These are phyloP conservation scores for Penicillium sp. DNA, from an alignment of 2,329 filamentous ascomycete species.

Conservation along the genomic window DNA sequence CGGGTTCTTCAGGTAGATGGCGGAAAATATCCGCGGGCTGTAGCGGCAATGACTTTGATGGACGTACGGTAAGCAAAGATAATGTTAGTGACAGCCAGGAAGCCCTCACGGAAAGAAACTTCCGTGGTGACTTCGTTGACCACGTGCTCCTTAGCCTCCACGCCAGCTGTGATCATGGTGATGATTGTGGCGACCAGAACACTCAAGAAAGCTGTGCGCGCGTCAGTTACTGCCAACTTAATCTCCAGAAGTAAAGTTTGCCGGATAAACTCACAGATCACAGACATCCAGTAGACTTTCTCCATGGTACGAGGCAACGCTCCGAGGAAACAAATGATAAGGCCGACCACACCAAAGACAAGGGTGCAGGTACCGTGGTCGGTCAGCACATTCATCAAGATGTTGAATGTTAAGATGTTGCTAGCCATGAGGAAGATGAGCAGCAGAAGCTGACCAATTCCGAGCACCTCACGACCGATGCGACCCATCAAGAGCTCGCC, in stretches of 20 bases:
- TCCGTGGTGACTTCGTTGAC: slow-evolving; percentile 43
- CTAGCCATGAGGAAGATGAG: slow-evolving; percentile 70
- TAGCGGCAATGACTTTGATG: background rate
- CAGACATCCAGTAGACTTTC: slow-evolving; percentile 63
- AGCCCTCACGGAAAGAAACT: slow-evolving; percentile 57
- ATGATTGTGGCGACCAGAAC: slow-evolving; percentile 66
- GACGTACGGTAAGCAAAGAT: slow-evolving; percentile 65
- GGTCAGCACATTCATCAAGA: slow-evolving; percentile 68
- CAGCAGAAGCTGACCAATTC: slow-evolving; percentile 64
- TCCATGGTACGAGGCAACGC: slow-evolving; percentile 65
- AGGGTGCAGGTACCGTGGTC: slow-evolving; percentile 65
- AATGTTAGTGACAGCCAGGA: slow-evolving; percentile 68
- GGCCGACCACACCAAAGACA: slow-evolving; percentile 62
- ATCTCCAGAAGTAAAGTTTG: no score
- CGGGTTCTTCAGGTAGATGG: background rate
- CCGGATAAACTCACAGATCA: slow-evolving; percentile 52
- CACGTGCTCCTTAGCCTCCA: slow-evolving; percentile 49
- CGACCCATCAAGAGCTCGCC: slow-evolving; percentile 65
- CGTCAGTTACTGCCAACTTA: slow-evolving; percentile 10
- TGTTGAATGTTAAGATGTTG: slow-evolving; percentile 70
- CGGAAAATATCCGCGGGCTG: background rate
- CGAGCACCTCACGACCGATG: slow-evolving; percentile 64
- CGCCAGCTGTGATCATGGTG: slow-evolving; percentile 67
- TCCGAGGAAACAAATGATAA: slow-evolving; percentile 61
- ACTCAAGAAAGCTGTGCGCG: slow-evolving; percentile 59